A percentile compares a stretch with the other conserved stretches of the same genome.
Evolutionary conservation across 768 basidiomycete genomes (phyloP).

Genomic region (Baorangia bicolor): DNA sequence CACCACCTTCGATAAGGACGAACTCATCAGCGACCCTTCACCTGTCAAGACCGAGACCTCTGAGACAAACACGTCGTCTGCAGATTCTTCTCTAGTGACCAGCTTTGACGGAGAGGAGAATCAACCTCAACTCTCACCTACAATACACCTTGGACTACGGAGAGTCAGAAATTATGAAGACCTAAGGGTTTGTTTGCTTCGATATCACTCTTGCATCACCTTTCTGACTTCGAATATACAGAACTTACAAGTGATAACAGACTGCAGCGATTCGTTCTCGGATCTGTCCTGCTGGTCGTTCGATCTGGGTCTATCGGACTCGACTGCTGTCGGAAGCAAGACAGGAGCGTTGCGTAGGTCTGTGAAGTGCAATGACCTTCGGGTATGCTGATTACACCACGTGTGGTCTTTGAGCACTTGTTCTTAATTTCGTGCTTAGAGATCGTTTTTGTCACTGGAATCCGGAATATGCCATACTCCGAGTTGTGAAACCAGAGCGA

Average conservation of each 20-base stretch:
- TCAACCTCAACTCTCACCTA: not conserved
- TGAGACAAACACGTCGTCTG: conserved; percentile 1
- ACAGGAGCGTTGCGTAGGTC: conserved; percentile 8
- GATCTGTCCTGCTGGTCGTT: conserved; percentile 1
- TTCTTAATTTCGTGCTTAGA: not conserved
- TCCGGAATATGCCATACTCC: not conserved
- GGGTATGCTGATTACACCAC: conserved; percentile 3
- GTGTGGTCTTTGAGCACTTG: not conserved
- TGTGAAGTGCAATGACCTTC: conserved; percentile 10
- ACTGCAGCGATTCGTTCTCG: not conserved
- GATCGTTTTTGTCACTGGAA: not conserved
- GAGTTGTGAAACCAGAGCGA: not conserved
- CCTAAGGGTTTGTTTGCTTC: conserved; percentile 1
- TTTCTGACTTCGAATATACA: not conserved
- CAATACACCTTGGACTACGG: conserved; percentile 2
- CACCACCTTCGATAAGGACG: not conserved
- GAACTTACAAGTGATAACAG: not conserved
- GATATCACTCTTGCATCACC: not conserved
- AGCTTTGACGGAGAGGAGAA: conserved; percentile 2
- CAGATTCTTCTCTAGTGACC: conserved; percentile 8
- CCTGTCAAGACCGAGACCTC: conserved; percentile 3
- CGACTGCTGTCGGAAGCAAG: not conserved
- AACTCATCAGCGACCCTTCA: not conserved
- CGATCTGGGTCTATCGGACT: not conserved
- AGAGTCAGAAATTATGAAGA: not conserved